Evolutionary conservation across 2,329 filamentous ascomycete species (phyloP).

Genomic region (Xylariaceae sp.): DNA sequence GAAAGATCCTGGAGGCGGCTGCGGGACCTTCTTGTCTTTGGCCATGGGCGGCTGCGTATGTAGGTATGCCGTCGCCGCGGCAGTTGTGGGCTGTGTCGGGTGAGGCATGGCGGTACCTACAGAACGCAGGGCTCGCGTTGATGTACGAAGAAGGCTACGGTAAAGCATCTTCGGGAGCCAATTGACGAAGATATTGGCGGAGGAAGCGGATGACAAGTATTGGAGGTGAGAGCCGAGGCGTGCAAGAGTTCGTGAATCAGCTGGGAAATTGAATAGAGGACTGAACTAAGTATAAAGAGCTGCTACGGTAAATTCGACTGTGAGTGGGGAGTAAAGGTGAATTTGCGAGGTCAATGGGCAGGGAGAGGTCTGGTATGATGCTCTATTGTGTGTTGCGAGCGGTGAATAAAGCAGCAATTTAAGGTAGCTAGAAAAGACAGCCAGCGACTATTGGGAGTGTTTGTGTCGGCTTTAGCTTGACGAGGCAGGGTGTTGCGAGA

Average conservation of each 20-base stretch:
- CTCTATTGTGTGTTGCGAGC: too few relatives aligned
- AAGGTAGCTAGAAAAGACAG: too few relatives aligned
- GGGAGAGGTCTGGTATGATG: too few relatives aligned
- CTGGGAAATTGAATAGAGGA: too few relatives aligned
- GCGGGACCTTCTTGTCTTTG: conserved; percentile 36
- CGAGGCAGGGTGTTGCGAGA: conserved; percentile 7
- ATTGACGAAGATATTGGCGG: conserved; percentile 9
- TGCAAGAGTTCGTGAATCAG: too few relatives aligned
- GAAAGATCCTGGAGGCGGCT: conserved; percentile 62
- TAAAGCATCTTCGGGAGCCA: conserved; percentile 29
- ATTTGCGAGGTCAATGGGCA: too few relatives aligned
- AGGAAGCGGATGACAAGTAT: background rate
- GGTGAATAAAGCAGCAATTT: too few relatives aligned
- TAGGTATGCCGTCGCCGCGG: conserved; percentile 23
- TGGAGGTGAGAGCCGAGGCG: too few relatives aligned
- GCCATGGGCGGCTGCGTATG: conserved; percentile 37
- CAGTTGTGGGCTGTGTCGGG: conserved; percentile 28
- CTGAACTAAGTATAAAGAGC: too few relatives aligned
- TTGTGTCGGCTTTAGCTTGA: conserved; percentile 1
- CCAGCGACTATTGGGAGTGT: background rate
- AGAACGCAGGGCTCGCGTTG: conserved; percentile 31
- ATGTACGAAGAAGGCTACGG: conserved; percentile 30
- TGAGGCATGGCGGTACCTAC: conserved; percentile 27
- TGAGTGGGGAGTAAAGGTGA: too few relatives aligned
- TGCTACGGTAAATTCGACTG: too few relatives aligned